phyloP scores from a whole-genome alignment of 2,329 filamentous ascomycete species.

The Monosporascus sp. region DNA sequence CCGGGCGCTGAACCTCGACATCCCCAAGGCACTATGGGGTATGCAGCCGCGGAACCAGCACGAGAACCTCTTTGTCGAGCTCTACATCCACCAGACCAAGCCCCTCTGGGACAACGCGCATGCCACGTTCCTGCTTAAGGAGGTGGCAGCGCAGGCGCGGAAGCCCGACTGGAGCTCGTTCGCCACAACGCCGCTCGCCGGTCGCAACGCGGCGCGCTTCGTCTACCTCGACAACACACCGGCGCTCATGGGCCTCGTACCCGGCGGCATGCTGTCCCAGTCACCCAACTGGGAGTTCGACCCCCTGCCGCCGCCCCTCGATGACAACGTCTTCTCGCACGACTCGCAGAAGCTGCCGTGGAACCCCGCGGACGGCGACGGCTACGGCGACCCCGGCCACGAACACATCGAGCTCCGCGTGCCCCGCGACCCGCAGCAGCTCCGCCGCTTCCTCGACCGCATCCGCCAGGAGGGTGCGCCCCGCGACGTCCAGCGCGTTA shows the following conservation, averaged over 20 bases:
- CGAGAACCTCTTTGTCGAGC: conserved; percentile 64
- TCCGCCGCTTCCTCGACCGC: conserved; percentile 15
- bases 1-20: conserved; percentile 70
- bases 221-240: conserved; percentile 73
- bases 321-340: conserved; percentile 47
- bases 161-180: conserved; percentile 36
- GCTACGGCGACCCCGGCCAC: neutral
- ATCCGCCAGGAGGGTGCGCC: conserved; percentile 16
- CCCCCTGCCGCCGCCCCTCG: conserved; percentile 66
- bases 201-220: conserved; percentile 61
- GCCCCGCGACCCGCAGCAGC: conserved; percentile 6
- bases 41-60: conserved; percentile 59
- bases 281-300: conserved; percentile 73
- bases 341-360: conserved; percentile 39
- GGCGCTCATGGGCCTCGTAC: conserved; percentile 63
- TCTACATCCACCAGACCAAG: conserved; percentile 73
- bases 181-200: conserved; percentile 33
- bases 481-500: conserved; percentile 10
- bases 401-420: neutral
- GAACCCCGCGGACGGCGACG: conserved; percentile 18
- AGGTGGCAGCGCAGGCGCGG: conserved; percentile 55
- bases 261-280: conserved; percentile 56
- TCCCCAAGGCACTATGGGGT: conserved; percentile 81
- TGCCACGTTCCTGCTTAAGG: conserved; percentile 61
- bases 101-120: conserved; percentile 83